These are phyloP conservation scores for Xerocomus nothofagi DNA, from an alignment of 1,284 basidiomycete genomes.

Conservation along the genomic window DNA sequence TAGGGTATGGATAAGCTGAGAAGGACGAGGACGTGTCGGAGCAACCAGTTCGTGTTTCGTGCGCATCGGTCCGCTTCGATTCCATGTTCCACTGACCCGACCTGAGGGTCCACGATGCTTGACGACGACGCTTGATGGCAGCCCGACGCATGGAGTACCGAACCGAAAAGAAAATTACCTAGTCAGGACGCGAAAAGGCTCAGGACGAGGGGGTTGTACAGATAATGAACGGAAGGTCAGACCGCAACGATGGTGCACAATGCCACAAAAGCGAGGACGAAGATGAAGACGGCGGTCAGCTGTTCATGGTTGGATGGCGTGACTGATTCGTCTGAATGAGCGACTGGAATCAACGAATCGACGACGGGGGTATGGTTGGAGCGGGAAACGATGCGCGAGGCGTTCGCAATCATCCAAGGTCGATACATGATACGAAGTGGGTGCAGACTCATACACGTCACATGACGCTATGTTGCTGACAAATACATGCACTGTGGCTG, in stretches of 20 bases:
- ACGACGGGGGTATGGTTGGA: conserved; percentile 7
- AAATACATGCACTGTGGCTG: conserved; percentile 19
- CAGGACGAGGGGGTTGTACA: background rate
- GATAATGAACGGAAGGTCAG: background rate
- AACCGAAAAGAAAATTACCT: conserved; percentile 18
- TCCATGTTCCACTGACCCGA: conserved; percentile 25
- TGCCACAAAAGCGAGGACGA: conserved; percentile 5
- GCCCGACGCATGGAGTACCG: conserved; percentile 16
- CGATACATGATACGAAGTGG: background rate
- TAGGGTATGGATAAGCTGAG: conserved; percentile 19
- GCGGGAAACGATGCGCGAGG: background rate
- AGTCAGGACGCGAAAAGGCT: background rate
- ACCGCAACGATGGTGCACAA: conserved; percentile 12
- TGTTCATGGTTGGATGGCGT: conserved; percentile 1
- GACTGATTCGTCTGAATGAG: background rate
- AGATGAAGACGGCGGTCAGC: background rate
- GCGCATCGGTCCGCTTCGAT: conserved; percentile 12
- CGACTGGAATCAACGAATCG: conserved; percentile 16
- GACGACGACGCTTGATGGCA: conserved; percentile 26
- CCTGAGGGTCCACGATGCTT: conserved; percentile 29
- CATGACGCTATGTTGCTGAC: conserved; percentile 12
- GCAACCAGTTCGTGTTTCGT: conserved; percentile 13
- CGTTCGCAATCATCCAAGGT: conserved; percentile 2
- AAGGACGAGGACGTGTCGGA: conserved; percentile 22
- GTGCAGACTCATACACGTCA: conserved; percentile 3